Conservation (phyloP, 495 filamentous ascomycete species). For the Hamigera avellanea region DNA sequence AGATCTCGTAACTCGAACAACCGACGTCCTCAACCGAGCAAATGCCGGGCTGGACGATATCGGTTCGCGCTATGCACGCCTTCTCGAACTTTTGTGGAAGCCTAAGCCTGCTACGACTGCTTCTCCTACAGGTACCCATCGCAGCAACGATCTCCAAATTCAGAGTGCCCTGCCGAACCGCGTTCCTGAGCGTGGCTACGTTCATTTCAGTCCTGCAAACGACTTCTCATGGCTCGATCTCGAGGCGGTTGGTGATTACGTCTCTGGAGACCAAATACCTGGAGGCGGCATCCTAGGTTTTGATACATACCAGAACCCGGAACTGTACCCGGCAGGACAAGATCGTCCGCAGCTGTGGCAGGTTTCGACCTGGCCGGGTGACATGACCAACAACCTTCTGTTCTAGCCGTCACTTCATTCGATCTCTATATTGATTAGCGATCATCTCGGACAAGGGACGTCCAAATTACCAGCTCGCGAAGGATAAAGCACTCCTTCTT, state of each 20-base stretch:
- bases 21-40: constrained; percentile 38
- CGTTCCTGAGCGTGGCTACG: constrained; percentile 24
- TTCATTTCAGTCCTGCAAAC: constrained; percentile 37
- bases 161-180: constrained; percentile 19
- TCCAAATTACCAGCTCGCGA: too few species aligned
- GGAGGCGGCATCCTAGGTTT: constrained; percentile 23
- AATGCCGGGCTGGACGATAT: constrained; percentile 42
- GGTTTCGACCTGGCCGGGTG: constrained; percentile 26
- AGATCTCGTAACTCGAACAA: constrained; percentile 39
- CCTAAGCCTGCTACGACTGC: constrained; percentile 15
- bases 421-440: too few species aligned
- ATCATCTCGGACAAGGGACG: too few species aligned
- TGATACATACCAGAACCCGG: constrained; percentile 27
- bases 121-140: constrained; percentile 20
- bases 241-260: constrained; percentile 45
- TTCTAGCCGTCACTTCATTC: constrained; percentile 14
- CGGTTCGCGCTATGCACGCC: constrained; percentile 41
- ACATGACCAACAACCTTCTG: constrained; percentile 31
- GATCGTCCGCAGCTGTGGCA: constrained; percentile 31
- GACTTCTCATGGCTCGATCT: constrained; percentile 50
- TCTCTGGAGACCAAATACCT: constrained; percentile 32
- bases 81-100: constrained; percentile 43
- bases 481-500: too few species aligned
- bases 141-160: constrained; percentile 18
- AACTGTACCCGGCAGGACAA: constrained; percentile 19